A percentile compares a stretch with the other conserved stretches of the same genome.
Conservation (phyloP, 208 protist species). For the Leishmania tarentolae region DNA sequence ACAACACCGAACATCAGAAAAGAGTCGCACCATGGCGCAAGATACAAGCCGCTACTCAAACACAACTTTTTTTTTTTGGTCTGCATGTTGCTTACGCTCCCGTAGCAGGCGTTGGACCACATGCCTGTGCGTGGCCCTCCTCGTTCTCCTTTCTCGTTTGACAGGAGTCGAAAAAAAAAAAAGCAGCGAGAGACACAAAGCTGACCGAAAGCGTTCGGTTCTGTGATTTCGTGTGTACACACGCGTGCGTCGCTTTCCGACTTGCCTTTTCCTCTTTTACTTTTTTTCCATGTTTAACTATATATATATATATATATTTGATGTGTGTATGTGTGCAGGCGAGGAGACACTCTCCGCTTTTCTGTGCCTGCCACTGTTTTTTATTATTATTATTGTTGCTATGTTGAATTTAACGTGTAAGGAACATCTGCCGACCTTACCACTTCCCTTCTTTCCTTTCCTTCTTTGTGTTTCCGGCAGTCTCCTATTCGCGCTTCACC, state of each 20-base stretch:
- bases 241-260: neutral
- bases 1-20: neutral
- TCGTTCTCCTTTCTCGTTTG: neutral
- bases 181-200: too few relatives aligned
- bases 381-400: neutral
- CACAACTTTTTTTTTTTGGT: neutral
- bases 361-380: neutral
- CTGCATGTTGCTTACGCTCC: neutral
- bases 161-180: neutral
- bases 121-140: too few relatives aligned
- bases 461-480: neutral
- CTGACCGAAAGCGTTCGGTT: neutral
- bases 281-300: neutral
- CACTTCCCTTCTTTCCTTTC: slow-evolving; percentile 4
- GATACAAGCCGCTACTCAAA: too few relatives aligned
- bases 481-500: neutral
- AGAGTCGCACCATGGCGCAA: too few relatives aligned
- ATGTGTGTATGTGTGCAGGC: neutral
- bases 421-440: neutral
- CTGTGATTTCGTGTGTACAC: neutral
- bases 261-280: neutral
- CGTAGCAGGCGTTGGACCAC: neutral
- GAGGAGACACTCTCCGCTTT: neutral
- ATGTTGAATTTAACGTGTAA: neutral
- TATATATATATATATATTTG: neutral